These are phyloP conservation scores for Polyporus tsugae DNA, from an alignment of 1,284 basidiomycete species.

Conservation along the genomic window DNA sequence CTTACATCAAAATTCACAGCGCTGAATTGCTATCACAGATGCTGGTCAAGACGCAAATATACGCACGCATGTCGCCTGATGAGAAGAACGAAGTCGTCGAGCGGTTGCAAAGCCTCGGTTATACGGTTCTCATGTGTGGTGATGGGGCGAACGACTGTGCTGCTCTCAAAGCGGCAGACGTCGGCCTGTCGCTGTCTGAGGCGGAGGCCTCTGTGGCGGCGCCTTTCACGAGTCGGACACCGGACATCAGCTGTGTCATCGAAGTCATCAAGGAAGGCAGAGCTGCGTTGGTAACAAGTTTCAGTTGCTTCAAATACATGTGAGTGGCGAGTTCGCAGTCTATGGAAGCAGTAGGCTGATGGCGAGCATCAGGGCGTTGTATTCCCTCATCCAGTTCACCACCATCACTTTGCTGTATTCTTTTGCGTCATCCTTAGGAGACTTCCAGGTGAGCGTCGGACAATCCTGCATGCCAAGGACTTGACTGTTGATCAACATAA, in stretches of 20 bases:
- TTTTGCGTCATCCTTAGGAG: slow-evolving; percentile 95
- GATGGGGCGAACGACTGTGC: slow-evolving; percentile 99
- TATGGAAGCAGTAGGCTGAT: slow-evolving; percentile 16
- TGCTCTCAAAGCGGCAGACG: slow-evolving; percentile 97
- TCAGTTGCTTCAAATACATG: slow-evolving; percentile 99
- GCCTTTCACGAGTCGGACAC: slow-evolving; percentile 93
- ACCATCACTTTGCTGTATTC: slow-evolving; percentile 94
- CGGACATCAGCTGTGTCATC: slow-evolving; percentile 96
- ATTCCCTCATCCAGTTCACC: slow-evolving; percentile 91
- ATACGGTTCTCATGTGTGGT: slow-evolving; percentile 98
- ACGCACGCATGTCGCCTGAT: slow-evolving; percentile 99
- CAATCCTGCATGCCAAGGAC: slow-evolving; percentile 10
- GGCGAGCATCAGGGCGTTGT: slow-evolving; percentile 71
- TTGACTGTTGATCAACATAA: slow-evolving; percentile 19
- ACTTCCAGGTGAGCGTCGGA: slow-evolving; percentile 81
- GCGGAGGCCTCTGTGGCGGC: slow-evolving; percentile 99
- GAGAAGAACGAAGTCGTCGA: slow-evolving; percentile 99
- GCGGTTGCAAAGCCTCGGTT: slow-evolving; percentile 91
- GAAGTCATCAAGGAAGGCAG: slow-evolving; percentile 97
- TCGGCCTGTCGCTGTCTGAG: slow-evolving; percentile 96
- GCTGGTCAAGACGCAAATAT: slow-evolving; percentile 98
- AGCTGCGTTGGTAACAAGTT: slow-evolving; percentile 95
- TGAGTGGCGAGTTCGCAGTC: slow-evolving; percentile 49
- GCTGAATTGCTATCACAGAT: slow-evolving; percentile 62
- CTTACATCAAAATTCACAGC: background rate